Base-by-base conservation (phyloP, 345 rosid genomes). In the Gossypium arboreum region DNA sequence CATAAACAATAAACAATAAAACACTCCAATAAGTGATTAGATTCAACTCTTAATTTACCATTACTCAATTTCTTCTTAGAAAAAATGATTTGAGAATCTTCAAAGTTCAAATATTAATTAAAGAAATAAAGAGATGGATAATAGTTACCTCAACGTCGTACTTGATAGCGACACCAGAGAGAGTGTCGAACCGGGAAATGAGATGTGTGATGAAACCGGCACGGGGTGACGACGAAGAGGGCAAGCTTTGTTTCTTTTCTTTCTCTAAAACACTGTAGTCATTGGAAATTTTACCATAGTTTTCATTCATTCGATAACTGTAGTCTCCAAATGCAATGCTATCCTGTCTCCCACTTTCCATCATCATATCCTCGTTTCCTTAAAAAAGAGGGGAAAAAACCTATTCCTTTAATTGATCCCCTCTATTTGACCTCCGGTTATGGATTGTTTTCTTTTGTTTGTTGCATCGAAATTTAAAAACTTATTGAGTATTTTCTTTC, bases 131-230 rank as follows among this genome's bases (percentile, higher is more conserved):
- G 2, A 12, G 13, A 64, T 45, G 65, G 24, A 24, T 24, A 54
- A 8, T 62, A 56, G 41, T 68, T 78, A 90, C 98, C 95, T 94
- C 98, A 56, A 94, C 97, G 3, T 98, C 98, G 62, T 94, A 94
- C 77, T 87, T 90, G 29, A 94, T 94, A 61, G 98, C 98, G 43
- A 94, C 81, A 41, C 98, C 98, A 44, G 97, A 97, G 9, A 94
- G 94, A 69, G 98, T 94, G 68, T 94, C 96, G 64, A 88, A 77
- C 74, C 85, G 88, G 43, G 98, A 91, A 44, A 95, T 92, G 0
- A 44, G 86, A 62, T 95, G 99, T 63, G 90, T 87, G 25, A 91
- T 85, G 66, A 73, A 86, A 44, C 83, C 87, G 7, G 87, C 79
- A 13, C 77, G 72, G 61, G 76, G 73, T 6, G 54, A 75, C 4